A percentile compares a stretch with the other conserved stretches of the same genome.
These are phyloP conservation scores for Candida maesae DNA, from an alignment of 805 yeast genomes.

Conservation along the genomic window DNA sequence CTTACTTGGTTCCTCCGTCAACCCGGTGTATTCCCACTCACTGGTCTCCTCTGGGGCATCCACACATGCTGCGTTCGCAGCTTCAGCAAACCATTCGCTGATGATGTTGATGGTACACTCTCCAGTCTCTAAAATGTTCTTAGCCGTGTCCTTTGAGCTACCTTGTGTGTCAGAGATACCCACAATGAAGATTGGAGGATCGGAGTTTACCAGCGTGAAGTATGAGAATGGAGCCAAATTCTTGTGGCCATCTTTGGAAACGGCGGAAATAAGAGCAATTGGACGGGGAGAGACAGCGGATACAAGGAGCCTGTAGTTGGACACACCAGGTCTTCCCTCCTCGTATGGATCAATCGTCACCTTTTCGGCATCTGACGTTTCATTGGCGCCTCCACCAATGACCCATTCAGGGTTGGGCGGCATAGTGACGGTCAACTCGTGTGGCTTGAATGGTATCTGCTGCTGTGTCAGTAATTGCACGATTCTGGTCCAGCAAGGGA, in stretches of 20 bases:
- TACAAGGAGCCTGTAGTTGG: conserved; percentile 48
- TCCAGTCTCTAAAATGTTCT: conserved; percentile 44
- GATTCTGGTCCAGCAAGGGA: neutral
- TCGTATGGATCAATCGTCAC: conserved; percentile 40
- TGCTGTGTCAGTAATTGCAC: neutral
- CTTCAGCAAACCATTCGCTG: conserved; percentile 62
- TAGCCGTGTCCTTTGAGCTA: conserved; percentile 45
- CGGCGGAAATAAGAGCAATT: conserved; percentile 52
- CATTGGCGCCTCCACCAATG: conserved; percentile 5
- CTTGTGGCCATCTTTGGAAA: conserved; percentile 36
- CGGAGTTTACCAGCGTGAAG: conserved; percentile 42
- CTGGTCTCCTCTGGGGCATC: conserved; percentile 46
- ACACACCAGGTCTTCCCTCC: conserved; percentile 24
- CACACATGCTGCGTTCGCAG: conserved; percentile 49
- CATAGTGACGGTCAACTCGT: conserved; percentile 2
- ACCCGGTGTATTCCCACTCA: conserved; percentile 55
- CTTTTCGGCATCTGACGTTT: conserved; percentile 27
- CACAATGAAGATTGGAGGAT: conserved; percentile 56
- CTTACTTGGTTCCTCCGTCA: conserved; percentile 42
- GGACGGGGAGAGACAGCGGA: conserved; percentile 59
- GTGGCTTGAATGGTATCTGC: conserved; percentile 3
- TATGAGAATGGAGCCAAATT: conserved; percentile 64
- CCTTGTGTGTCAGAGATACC: conserved; percentile 40
- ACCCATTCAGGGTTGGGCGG: conserved; percentile 13
- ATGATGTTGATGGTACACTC: conserved; percentile 56